Evolutionary conservation across 2,329 filamentous ascomycete genomes (phyloP), one percentile per base, ranked within the genome.

Genomic region (Ramularia endophylla): DNA sequence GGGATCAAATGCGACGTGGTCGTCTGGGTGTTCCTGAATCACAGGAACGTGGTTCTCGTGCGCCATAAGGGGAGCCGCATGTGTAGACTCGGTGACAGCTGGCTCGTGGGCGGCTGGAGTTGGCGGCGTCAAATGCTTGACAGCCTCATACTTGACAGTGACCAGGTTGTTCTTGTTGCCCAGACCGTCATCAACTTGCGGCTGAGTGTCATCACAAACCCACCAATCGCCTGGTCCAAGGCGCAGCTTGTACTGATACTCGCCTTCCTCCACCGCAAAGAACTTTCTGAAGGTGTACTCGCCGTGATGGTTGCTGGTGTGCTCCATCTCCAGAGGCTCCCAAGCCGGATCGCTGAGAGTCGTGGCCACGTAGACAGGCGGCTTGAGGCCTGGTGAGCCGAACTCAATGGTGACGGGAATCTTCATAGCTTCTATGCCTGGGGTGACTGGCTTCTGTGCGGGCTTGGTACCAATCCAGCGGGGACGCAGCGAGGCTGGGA

Each of bases 161-260:
- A 75, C 54, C 33, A 74, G 54, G 51, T 78, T 78, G 62, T 78
- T 77, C 48, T 65, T 62, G 53, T 76, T 75, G 33, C 75, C 74
- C 6, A 54, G 48, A n/a, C 67, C 65, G 53, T 77, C 75, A 13
- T 68, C 67, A 16, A 68, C 73, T 40, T 71, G 78, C 11, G 77
- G 74, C 40, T 72, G 69, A 32, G 67, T 68, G 43, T 85, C 78
- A 52, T 87, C 77, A 33, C 85, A 62, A 17, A 80, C 69, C 83
- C 83, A 86, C 77, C 80, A 85, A 49, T 85, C 75, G 35, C 77
- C 77, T 15, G 71, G 60, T 8, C 82, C 83, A 27, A 84, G 67
- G 20, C 81, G 75, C 52, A 88, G 83, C 63, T 87, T 88, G 72
- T 87, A 89, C 55, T 85, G 79, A 50, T 86, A 77, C 43, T 77